Base-by-base conservation (phyloP, 2,329 filamentous ascomycete species). In the Xylaria sp. region DNA sequence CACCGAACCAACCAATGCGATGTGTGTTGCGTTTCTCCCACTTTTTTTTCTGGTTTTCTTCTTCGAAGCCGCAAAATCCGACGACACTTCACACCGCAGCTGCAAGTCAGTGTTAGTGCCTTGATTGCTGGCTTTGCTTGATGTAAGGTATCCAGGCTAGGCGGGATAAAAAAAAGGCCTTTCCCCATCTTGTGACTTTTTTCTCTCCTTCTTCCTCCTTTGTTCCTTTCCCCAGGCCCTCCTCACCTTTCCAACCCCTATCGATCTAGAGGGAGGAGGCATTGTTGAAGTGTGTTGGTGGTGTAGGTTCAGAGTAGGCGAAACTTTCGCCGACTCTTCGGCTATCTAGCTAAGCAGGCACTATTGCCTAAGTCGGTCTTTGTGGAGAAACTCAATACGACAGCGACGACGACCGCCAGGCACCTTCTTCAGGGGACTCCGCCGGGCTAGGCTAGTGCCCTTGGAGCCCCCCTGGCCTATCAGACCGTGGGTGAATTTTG, bases 41-140 rank as follows among this genome's bases (percentile, higher is more conserved):
- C 64, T 67, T 69, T 66, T 69, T 14, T 39, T 11, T 53, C 19
- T 61, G 34, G 56, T 59, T 39, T 36, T 24, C 27, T 48, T 56
- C 47, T 42, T 32, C 54, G 63, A 64, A 67, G 67, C 61, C 64
- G 61, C 61, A 69, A 64, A 66, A 50, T 55, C 61, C 66, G 69
- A 69, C 64, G 56, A 65, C 66, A 65, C 36, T 63, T 64, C 66
- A 58, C 59, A 68, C 66, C 62, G 67, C 64, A 71, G 69, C 54
- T 71, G 68, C 68, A 69, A 36, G 66, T 64, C 61, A 51, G 61
- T 64, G 65, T 55, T 65, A 39, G 62, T 64, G 54, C 65, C 61
- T 50, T 64, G 65, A 55, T 59, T 54, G 61, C 39, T 56, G 61
- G 64, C 61, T 57, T 60, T 57, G 32, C 59, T 64, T 57, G 66